These are phyloP conservation scores for Carex arenaria DNA, from an alignment of 202 grass and related monocot genomes.

Conservation along the genomic window DNA sequence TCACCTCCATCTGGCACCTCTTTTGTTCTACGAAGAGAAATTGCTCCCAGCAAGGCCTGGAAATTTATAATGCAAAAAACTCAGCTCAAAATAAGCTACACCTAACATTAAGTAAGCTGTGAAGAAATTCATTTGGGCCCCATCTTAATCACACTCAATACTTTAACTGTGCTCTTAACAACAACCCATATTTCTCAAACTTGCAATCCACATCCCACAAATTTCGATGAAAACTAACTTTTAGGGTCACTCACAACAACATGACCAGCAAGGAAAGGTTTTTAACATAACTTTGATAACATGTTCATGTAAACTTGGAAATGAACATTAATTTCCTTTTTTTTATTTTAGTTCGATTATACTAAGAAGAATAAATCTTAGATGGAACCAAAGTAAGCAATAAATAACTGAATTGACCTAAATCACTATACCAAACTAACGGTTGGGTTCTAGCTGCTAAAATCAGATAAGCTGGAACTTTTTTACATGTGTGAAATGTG, in stretches of 20 bases:
- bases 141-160: not conserved
- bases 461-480: not conserved
- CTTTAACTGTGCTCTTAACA: not conserved
- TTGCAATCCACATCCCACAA: not conserved
- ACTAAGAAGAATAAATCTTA: not conserved
- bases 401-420: not conserved
- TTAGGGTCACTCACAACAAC: not conserved
- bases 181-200: not conserved
- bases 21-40: slow-evolving; percentile 84
- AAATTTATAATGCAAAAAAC: not conserved
- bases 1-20: slow-evolving; percentile 46
- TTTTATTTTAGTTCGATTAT: not conserved
- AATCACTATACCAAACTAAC: not conserved
- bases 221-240: not conserved
- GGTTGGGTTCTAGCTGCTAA: not conserved
- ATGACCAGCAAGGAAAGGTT: not conserved
- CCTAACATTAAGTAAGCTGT: not conserved
- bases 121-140: not conserved
- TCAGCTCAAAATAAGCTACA: not conserved
- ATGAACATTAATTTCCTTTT: not conserved
- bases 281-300: not conserved
- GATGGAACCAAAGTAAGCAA: not conserved
- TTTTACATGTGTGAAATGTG: not conserved
- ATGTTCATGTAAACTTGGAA: not conserved
- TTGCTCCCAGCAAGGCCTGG: slow-evolving; percentile 75